Conservation (phyloP, 176 grass and related monocot species). For the Chrysopogon serrulatus region DNA sequence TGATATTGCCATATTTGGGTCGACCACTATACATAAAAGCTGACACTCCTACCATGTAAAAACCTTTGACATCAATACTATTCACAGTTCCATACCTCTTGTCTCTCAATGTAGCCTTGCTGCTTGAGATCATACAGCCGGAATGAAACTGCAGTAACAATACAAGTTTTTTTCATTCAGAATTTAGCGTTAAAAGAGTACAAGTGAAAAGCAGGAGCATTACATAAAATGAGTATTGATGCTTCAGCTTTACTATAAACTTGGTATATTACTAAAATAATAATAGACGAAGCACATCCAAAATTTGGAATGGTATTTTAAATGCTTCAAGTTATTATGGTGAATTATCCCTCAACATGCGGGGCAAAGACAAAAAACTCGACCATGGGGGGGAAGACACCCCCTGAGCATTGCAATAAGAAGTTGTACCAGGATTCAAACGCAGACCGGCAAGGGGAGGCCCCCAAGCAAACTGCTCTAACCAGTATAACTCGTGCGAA, state of each 20-base stretch:
- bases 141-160: constrained; percentile 72
- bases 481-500: neutral
- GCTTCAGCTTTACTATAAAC: neutral
- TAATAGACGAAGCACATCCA: neutral
- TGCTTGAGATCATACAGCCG: constrained; percentile 97
- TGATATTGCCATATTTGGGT: neutral
- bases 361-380: neutral
- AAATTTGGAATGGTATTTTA: neutral
- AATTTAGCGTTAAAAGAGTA: neutral
- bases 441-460: too few species aligned
- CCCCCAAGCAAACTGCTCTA: neutral
- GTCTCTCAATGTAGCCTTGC: constrained; percentile 92
- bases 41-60: constrained; percentile 4
- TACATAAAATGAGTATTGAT: neutral
- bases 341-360: neutral
- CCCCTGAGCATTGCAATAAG: neutral
- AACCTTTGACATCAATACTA: neutral
- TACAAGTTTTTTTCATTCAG: neutral
- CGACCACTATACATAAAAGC: neutral
- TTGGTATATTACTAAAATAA: neutral
- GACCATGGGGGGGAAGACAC: neutral
- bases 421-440: too few species aligned
- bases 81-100: constrained; percentile 53
- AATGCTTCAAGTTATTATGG: neutral
- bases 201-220: neutral